Percentiles rank a stretch among this genome's conserved stretches.
Evolutionary conservation across 1,139 yeast species (phyloP).

Genomic region (Tardiomyces depauwii): DNA sequence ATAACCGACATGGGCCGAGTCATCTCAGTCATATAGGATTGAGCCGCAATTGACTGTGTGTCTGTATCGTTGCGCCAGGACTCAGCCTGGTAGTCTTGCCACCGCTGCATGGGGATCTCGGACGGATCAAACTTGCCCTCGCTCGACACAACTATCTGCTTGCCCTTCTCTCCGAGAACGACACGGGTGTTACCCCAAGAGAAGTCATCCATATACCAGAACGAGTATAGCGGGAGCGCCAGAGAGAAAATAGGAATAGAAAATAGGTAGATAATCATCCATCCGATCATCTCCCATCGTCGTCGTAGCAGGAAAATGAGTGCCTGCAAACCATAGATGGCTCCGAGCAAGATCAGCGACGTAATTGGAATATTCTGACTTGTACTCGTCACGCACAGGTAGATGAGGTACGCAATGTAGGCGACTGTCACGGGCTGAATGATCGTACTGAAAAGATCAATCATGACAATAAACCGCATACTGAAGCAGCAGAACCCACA

Average conservation of each 20-base stretch:
- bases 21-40: background rate
- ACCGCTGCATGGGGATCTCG: constrained; percentile 28
- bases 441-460: constrained; percentile 30
- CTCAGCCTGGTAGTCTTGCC: constrained; percentile 31
- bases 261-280: constrained; percentile 31
- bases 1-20: background rate
- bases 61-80: constrained; percentile 16
- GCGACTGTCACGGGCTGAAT: constrained; percentile 33
- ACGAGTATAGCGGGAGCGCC: constrained; percentile 30
- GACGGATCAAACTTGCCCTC: constrained; percentile 32
- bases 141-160: constrained; percentile 24
- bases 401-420: constrained; percentile 29
- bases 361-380: constrained; percentile 27
- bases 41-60: background rate
- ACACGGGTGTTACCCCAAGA: constrained; percentile 36
- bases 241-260: constrained; percentile 31
- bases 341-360: constrained; percentile 28
- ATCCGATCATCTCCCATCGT: constrained; percentile 35
- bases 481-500: constrained; percentile 35
- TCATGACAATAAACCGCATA: constrained; percentile 31
- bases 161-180: constrained; percentile 32
- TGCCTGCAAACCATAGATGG: constrained; percentile 32
- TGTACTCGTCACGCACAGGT: constrained; percentile 20
- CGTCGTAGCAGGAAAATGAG: constrained; percentile 28
- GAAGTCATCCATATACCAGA: constrained; percentile 36